Base-by-base conservation (phyloP, 805 yeast species). In the Wickerhamiella bombiphila region DNA sequence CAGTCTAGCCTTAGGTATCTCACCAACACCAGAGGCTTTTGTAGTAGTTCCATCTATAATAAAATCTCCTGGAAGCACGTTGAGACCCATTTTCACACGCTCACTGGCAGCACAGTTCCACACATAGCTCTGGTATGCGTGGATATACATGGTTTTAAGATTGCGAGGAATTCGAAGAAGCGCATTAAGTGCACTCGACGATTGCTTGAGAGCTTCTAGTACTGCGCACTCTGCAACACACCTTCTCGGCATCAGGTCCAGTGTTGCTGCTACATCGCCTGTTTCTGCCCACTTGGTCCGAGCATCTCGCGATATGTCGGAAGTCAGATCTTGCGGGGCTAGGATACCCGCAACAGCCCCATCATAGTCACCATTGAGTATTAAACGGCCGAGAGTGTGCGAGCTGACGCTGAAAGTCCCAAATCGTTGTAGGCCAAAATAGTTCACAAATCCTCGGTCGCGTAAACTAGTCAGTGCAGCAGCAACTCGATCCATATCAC, bases 371-470 rank as follows among this genome's bases (percentile, higher is more conserved):
- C 71, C 72, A 35, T 72, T 65, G 35, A 91, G 60, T 20, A 88
- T 64, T 43, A 68, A 68, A 43, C 71, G 72, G 35, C 99, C 99
- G 38, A 86, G 66, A 22, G 68, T 70, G 57, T 91, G 96, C 0
- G 98, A 86, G 2, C 97, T 82, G 21, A 85, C 68, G 9, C 95
- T 80, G 53, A 83, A 88, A 0, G 98, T 86, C 21, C 99, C 99
- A 56, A 91, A 91, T 53, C 99, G 66, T 63, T 91, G 99, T 86
- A 91, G 78, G n/a, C 99, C 99, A 56, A 70, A 91, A 54, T 91
- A 91, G 57, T 91, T 91, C 45, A 91, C 78, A 52, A 82, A 91
- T 0, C 99, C 99, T 21, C 68, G 64, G 1, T 63, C 64, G 36
- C 64, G 62, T 46, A 86, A 65, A 19, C 83, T 68, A 7, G 61